Evolutionary conservation across 352 stramenopile genomes (phyloP).

Genomic region (Ophiocytium majus): DNA sequence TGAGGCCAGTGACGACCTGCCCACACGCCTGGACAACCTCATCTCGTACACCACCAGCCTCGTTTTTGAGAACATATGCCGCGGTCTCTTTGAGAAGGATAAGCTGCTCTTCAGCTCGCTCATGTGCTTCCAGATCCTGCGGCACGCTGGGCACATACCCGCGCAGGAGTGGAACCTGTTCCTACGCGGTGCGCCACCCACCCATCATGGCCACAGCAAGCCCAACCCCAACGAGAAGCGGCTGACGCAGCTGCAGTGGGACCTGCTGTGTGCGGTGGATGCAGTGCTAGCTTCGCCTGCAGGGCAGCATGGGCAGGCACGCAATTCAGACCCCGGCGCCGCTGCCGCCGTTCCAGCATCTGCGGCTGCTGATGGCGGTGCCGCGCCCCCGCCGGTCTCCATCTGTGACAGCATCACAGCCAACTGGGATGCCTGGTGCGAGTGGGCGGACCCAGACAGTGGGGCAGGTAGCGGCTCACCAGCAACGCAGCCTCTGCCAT

Average conservation of each 20-base stretch:
- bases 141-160: conserved; percentile 60
- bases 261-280: conserved; percentile 69
- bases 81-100: conserved; percentile 80
- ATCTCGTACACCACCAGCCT: conserved; percentile 80
- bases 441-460: conserved; percentile 56
- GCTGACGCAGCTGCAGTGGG: conserved; percentile 74
- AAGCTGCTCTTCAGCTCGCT: conserved; percentile 88
- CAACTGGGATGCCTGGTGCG: conserved; percentile 61
- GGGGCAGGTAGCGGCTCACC: conserved; percentile 39
- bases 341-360: conserved; percentile 40
- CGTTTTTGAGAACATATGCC: conserved; percentile 86
- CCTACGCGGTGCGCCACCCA: conserved; percentile 65
- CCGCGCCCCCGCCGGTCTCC: background rate
- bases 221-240: conserved; percentile 65
- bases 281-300: conserved; percentile 60
- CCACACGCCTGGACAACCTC: conserved; percentile 70
- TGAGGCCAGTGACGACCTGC: conserved; percentile 57
- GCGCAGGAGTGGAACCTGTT: conserved; percentile 79
- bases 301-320: background rate
- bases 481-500: conserved; percentile 42
- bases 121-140: conserved; percentile 88
- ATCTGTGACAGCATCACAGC: conserved; percentile 67
- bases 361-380: background rate
- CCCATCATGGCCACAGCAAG: conserved; percentile 38
- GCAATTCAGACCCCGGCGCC: no score